A percentile compares a stretch with the other conserved stretches of the same genome.
These are phyloP conservation scores for Piloderma croceum DNA, from an alignment of 768 basidiomycete species.

Conservation along the genomic window DNA sequence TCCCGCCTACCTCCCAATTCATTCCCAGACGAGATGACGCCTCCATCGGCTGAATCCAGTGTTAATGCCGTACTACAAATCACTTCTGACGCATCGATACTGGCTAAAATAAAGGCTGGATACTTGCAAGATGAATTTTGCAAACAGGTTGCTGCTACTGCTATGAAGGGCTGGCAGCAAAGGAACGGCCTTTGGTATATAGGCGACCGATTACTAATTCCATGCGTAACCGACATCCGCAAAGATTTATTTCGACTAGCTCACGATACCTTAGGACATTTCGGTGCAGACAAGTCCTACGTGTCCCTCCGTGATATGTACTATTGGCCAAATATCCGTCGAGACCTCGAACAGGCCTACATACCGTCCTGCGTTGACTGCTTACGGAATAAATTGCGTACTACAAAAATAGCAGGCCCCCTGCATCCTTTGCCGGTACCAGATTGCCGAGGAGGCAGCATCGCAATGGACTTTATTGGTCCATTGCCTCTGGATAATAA, in stretches of 20 bases:
- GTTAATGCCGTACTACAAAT: background rate
- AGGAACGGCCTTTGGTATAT: conserved; percentile 22
- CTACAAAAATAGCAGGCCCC: conserved; percentile 16
- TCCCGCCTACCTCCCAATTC: conserved; percentile 12
- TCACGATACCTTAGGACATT: too few species aligned
- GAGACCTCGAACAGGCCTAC: conserved; percentile 19
- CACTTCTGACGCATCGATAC: background rate
- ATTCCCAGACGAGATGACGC: too few species aligned
- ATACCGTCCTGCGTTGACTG: too few species aligned
- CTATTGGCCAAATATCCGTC: conserved; percentile 28
- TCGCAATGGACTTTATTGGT: too few species aligned
- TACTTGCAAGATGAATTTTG: conserved; percentile 10
- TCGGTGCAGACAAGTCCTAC: too few species aligned
- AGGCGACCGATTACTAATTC: too few species aligned
- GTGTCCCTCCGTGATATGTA: too few species aligned
- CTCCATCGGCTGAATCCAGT: too few species aligned
- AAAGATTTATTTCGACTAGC: conserved; percentile 21
- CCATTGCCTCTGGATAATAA: conserved; percentile 25
- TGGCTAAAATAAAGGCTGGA: background rate
- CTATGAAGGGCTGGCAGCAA: too few species aligned
- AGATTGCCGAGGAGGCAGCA: conserved; percentile 5
- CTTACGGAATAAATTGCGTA: conserved; percentile 29
- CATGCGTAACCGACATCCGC: too few species aligned
- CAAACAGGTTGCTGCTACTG: conserved; percentile 1
- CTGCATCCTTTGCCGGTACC: conserved; percentile 14